Evolutionary conservation across 169 alveolate genomes (phyloP).

Genomic region (Plasmodium relictum): DNA sequence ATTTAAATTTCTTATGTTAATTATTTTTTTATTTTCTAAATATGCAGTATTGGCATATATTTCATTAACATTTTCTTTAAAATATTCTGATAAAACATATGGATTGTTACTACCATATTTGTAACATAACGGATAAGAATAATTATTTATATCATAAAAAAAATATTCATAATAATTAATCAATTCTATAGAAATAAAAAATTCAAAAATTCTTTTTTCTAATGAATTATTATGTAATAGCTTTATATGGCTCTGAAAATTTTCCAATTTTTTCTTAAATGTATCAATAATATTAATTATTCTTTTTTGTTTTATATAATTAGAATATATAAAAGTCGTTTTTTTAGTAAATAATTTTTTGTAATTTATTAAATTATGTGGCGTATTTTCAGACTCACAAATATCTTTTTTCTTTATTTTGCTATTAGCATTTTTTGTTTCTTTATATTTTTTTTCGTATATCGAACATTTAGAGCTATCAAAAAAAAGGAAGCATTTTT

Average conservation of each 20-base stretch:
- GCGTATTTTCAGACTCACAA: neutral
- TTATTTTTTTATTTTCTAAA: neutral
- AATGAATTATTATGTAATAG: constrained; percentile 38
- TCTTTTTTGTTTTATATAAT: constrained; percentile 45
- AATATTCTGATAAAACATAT: constrained; percentile 1
- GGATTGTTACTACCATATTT: constrained; percentile 12
- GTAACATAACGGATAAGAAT: constrained; percentile 34
- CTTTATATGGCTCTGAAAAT: constrained; percentile 26
- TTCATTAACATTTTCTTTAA: constrained; percentile 11
- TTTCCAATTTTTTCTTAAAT: constrained; percentile 3
- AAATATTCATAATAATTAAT: constrained; percentile 45
- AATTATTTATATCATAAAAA: constrained; percentile 20
- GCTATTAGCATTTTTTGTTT: neutral
- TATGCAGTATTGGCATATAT: neutral
- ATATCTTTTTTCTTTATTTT: neutral
- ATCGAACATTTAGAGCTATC: neutral
- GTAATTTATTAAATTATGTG: neutral
- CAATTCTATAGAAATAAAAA: constrained; percentile 29
- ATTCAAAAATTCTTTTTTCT: constrained; percentile 27
- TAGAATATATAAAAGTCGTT: constrained; percentile 25
- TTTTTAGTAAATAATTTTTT: constrained; percentile 6
- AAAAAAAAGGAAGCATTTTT: neutral
- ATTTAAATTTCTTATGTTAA: neutral
- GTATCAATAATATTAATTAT: neutral
- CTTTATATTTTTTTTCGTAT: neutral